Conservation (phyloP, 306 rosid species). For the Malus sieversii region DNA sequence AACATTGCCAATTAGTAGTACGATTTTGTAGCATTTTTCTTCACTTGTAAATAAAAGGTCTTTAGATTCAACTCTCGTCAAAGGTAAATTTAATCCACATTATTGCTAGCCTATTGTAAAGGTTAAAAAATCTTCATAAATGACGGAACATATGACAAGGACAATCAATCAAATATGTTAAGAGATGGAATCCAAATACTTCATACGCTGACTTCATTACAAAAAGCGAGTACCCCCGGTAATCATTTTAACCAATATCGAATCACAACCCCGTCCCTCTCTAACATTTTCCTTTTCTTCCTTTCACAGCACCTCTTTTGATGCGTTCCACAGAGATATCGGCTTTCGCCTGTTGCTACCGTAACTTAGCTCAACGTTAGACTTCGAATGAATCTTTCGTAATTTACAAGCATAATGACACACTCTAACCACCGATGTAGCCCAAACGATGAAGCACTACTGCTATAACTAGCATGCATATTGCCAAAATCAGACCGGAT, state of each 20-base stretch:
- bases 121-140: too few species aligned
- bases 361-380: conserved; percentile 10
- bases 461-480: conserved; percentile 83
- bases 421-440: conserved; percentile 66
- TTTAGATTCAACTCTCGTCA: too few species aligned
- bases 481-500: conserved; percentile 69
- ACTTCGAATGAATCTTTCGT: conserved; percentile 4
- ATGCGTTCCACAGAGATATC: not conserved
- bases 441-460: conserved; percentile 73
- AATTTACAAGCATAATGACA: not conserved
- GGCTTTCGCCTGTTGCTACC: not conserved
- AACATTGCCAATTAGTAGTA: too few species aligned
- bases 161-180: too few species aligned
- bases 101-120: too few species aligned
- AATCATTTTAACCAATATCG: not conserved
- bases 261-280: not conserved
- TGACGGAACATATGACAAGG: too few species aligned
- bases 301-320: not conserved
- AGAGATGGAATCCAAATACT: too few species aligned
- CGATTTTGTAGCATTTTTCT: too few species aligned
- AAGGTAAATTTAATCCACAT: too few species aligned
- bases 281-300: not conserved
- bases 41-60: too few species aligned
- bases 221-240: not conserved
- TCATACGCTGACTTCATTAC: not conserved